Percentiles rank a stretch among this genome's conserved stretches.
phyloP scores from a whole-genome alignment of 1,284 basidiomycete genomes.

The Apiotrichum porosum region DNA sequence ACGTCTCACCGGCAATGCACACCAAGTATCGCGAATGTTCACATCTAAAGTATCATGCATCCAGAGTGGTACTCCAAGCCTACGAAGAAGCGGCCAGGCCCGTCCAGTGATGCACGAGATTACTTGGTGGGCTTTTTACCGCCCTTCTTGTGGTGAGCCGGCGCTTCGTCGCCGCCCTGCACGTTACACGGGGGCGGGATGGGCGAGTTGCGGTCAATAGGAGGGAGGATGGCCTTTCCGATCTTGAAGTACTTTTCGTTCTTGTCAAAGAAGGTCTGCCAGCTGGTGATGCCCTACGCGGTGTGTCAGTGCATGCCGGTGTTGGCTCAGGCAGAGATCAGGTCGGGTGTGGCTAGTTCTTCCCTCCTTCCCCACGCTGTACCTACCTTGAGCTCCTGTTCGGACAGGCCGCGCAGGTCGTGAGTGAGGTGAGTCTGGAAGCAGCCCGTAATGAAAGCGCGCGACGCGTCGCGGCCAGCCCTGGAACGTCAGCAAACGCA shows the following conservation, averaged over 20 bases:
- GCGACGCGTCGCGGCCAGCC: slow-evolving; percentile 78
- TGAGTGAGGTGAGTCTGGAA: slow-evolving; percentile 82
- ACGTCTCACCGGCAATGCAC: too few species aligned
- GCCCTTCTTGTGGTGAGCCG: slow-evolving; percentile 6
- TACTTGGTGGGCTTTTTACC: too few species aligned
- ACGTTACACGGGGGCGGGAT: slow-evolving; percentile 66
- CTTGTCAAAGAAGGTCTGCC: slow-evolving; percentile 81
- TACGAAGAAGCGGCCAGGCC: too few species aligned
- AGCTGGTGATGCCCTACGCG: slow-evolving; percentile 72
- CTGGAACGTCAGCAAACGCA: slow-evolving; percentile 46
- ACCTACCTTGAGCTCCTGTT: slow-evolving; percentile 66
- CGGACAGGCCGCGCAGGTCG: slow-evolving; percentile 73
- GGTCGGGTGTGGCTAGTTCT: too few species aligned
- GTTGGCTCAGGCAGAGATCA: slow-evolving; percentile 46
- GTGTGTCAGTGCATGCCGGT: too few species aligned
- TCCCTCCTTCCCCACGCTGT: too few species aligned
- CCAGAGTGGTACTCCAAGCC: too few species aligned
- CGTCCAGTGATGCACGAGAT: too few species aligned
- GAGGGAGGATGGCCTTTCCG: slow-evolving; percentile 54
- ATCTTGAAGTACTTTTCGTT: slow-evolving; percentile 72
- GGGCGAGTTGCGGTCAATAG: slow-evolving; percentile 72
- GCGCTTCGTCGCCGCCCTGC: slow-evolving; percentile 11
- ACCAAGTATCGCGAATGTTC: too few species aligned
- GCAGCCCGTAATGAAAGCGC: slow-evolving; percentile 88
- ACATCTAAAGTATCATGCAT: too few species aligned